These are phyloP conservation scores for Leccinum ponderosum DNA, from an alignment of 1,284 basidiomycete species.

Conservation along the genomic window DNA sequence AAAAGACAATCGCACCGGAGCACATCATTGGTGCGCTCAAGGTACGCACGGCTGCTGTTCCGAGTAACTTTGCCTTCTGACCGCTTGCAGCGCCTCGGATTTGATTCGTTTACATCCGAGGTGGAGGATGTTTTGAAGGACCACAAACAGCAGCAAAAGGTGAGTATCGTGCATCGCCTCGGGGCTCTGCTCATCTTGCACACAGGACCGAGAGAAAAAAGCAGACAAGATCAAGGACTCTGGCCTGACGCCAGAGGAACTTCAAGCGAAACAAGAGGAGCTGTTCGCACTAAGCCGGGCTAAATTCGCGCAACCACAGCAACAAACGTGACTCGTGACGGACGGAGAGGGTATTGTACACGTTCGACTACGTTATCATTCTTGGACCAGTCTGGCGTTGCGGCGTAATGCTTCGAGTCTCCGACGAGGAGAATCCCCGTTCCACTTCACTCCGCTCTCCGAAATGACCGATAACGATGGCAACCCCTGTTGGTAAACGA, in stretches of 20 bases:
- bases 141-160: conserved; percentile 95
- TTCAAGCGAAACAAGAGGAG: conserved; percentile 84
- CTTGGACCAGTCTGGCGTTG: conserved; percentile 35
- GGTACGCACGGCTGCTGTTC: conserved; percentile 48
- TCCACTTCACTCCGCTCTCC: conserved; percentile 56
- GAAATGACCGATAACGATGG: conserved; percentile 44
- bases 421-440: conserved; percentile 57
- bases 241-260: conserved; percentile 90
- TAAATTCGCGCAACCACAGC: conserved; percentile 56
- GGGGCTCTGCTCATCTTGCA: conserved; percentile 5
- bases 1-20: conserved; percentile 99
- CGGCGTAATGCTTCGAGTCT: conserved; percentile 53
- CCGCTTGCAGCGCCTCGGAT: conserved; percentile 73
- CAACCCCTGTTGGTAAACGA: conserved; percentile 76
- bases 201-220: conserved; percentile 85
- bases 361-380: conserved; percentile 35
- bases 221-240: conserved; percentile 88
- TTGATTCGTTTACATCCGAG: conserved; percentile 83
- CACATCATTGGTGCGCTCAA: conserved; percentile 93
- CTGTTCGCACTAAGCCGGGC: conserved; percentile 89
- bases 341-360: conserved; percentile 20
- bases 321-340: conserved; percentile 21
- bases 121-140: conserved; percentile 93
- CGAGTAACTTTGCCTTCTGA: conserved; percentile 9
- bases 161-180: conserved; percentile 34